Base-by-base conservation (phyloP, 495 filamentous ascomycete genomes). In the Tuber calosporum region DNA sequence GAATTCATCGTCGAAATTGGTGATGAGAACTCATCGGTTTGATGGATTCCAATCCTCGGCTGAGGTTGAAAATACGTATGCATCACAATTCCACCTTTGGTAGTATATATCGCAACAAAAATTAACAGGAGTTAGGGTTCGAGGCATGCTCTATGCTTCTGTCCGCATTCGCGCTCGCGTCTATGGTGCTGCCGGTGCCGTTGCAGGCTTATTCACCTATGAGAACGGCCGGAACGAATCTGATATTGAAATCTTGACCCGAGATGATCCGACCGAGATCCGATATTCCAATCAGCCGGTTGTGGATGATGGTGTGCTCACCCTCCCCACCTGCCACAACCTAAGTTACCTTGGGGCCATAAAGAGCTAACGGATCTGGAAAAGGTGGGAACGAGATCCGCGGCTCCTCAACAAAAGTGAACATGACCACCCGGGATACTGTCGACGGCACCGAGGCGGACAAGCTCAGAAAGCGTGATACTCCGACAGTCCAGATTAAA, bases 221-320 rank as follows among this genome's bases (percentile, higher is more conserved):
- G 82, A 85, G 26, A 83, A 87, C 26, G 80, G 83, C 1, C 87
- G 89, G 42, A 89, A 91, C 77, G 91, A 94, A 82, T 88, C 89
- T 0, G 92, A 95, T 78, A 86, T 95, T 62, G 93, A 96, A 79
- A 88, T 93, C 73, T 84, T 90, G 22, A 92, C 90, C 0, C 82
- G 82, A 2, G 89, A 89, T 72, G 85, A 87, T 0, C 79, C 81
- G 4, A 80, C 87, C 69, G 83, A 83, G 6, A 83, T 91, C 30
- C 89, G 89, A 75, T 93, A 90, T 82, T 91, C 90, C 48, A 94
- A 94, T 79, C 91, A 94, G 79, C 91, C 91, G 0, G 86, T 74
- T 48, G 67, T 82, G 9, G 79, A 83, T 48, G 69, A 80, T 7
- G 22, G 11, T 75, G 20, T 22, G 73, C 66, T 72, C 45, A 9